Evolutionary conservation across 1,284 basidiomycete species (phyloP).

Genomic region (Puccinia novopanici): DNA sequence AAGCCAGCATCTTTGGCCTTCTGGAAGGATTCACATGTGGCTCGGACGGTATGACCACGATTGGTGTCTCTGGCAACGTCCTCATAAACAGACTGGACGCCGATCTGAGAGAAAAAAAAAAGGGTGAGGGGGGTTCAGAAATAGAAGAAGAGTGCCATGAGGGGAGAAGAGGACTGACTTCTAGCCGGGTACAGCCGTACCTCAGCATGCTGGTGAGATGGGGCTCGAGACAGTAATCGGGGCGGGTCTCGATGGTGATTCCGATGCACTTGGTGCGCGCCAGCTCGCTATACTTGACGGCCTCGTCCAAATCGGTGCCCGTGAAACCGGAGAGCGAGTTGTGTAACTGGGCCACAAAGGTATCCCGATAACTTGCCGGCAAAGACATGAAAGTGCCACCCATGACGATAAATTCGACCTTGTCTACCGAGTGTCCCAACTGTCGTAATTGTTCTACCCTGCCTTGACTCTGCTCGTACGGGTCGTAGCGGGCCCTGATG

Average conservation of each 20-base stretch:
- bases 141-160: background rate
- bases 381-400: slow-evolving; percentile 99
- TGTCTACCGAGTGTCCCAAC: slow-evolving; percentile 94
- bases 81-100: slow-evolving; percentile 98
- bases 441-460: slow-evolving; percentile 92
- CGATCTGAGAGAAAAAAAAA: slow-evolving; percentile 65
- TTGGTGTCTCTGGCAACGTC: slow-evolving; percentile 98
- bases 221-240: slow-evolving; percentile 95
- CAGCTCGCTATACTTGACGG: slow-evolving; percentile 95
- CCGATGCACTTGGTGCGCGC: slow-evolving; percentile 98
- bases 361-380: slow-evolving; percentile 89
- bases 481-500: slow-evolving; percentile 95
- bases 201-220: slow-evolving; percentile 95
- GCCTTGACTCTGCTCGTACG: slow-evolving; percentile 94
- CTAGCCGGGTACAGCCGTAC: slow-evolving; percentile 95
- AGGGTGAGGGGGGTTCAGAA: background rate
- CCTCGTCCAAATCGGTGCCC: slow-evolving; percentile 89
- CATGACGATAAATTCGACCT: slow-evolving; percentile 99
- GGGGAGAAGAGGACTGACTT: slow-evolving; percentile 59
- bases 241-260: slow-evolving; percentile 97
- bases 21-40: slow-evolving; percentile 96
- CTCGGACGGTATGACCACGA: slow-evolving; percentile 90
- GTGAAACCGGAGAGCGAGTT: slow-evolving; percentile 96
- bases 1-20: slow-evolving; percentile 98
- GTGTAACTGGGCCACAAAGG: slow-evolving; percentile 93